phyloP scores from a whole-genome alignment of 306 rosid genomes.

The Cicer arietinum region DNA sequence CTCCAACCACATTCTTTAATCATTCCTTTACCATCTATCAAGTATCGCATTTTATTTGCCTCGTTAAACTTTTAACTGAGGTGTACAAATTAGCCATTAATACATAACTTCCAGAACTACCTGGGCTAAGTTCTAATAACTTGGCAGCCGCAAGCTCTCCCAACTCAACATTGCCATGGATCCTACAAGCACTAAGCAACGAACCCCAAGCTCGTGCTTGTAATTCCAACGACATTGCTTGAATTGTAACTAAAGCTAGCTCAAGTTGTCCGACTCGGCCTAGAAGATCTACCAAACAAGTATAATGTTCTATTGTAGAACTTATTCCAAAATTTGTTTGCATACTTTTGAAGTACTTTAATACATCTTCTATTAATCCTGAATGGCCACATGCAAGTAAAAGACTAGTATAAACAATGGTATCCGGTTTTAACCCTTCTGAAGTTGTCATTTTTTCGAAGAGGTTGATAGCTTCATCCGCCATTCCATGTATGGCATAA shows the following conservation, averaged over 20 bases:
- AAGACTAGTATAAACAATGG: conserved; percentile 65
- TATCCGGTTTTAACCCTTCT: conserved; percentile 57
- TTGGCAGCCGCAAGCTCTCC: conserved; percentile 55
- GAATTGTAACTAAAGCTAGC: conserved; percentile 62
- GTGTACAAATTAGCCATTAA: conserved; percentile 68
- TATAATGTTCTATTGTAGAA: conserved; percentile 65
- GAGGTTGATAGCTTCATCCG: conserved; percentile 58
- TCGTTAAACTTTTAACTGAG: conserved; percentile 71
- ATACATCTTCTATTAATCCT: conserved; percentile 68
- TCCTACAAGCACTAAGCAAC: conserved; percentile 73
- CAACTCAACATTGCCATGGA: conserved; percentile 54
- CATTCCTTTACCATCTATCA: conserved; percentile 57
- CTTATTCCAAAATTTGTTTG: conserved; percentile 59
- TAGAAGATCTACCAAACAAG: conserved; percentile 74
- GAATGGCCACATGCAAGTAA: conserved; percentile 76
- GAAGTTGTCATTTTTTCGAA: conserved; percentile 60
- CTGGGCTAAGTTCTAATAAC: conserved; percentile 50
- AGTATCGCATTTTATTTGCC: conserved; percentile 55
- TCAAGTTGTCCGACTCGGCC: conserved; percentile 63
- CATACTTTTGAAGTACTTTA: conserved; percentile 64
- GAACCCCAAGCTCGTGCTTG: conserved; percentile 64
- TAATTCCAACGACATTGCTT: conserved; percentile 60
- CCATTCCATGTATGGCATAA: conserved; percentile 72
- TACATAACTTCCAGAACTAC: conserved; percentile 55
- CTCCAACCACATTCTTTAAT: conserved; percentile 50